Evolutionary conservation across 495 filamentous ascomycete genomes (phyloP), one percentile per base, ranked within the genome.

Genomic region (Aspergillus nanangensis): DNA sequence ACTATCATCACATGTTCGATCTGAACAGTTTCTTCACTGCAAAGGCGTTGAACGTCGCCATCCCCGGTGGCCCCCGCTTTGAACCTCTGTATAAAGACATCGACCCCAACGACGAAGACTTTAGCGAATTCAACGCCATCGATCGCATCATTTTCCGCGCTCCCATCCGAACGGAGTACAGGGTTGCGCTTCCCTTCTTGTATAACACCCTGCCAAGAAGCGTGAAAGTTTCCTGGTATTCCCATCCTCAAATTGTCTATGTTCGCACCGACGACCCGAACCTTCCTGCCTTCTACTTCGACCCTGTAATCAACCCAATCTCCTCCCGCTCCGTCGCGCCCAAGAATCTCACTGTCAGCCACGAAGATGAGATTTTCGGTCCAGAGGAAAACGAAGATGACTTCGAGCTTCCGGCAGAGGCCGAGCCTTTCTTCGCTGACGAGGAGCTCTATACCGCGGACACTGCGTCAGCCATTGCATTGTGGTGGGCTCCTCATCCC

Each of bases 101-200:
- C 38, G 92, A 99, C 61, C 94, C 94, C 23, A 97, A 99, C 57
- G 91, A 97, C 57, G 94, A 99, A 65, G 94, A 99, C 61, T 99
- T 99, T 67, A 93, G 94, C 61, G 94, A 99, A 66, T 99, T 99
- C 79, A 99, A 99, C 57, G 94, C 92, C 36, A 99, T 99, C 60
- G 92, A 97, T 62, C 88, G 94, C 48, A 99, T 99, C 66, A 99
- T 99, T 55, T 99, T 99, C 76, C 86, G 94, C 39, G 81, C 86
- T 29, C 94, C 94, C 3, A 95, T 97, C 55, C 82, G 92, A 41
- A 99, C 92, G 17, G 94, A 99, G 70, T 95, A 94, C 65, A 82
- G 91, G 11, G 94, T 99, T 38, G 87, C 87, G 8, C 96, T 88
- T 61, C 94, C 93, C 3, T 95, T 83, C 65, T 77, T 99, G 3